Conservation (phyloP, 306 rosid species). For the Rubus parviflorus region DNA sequence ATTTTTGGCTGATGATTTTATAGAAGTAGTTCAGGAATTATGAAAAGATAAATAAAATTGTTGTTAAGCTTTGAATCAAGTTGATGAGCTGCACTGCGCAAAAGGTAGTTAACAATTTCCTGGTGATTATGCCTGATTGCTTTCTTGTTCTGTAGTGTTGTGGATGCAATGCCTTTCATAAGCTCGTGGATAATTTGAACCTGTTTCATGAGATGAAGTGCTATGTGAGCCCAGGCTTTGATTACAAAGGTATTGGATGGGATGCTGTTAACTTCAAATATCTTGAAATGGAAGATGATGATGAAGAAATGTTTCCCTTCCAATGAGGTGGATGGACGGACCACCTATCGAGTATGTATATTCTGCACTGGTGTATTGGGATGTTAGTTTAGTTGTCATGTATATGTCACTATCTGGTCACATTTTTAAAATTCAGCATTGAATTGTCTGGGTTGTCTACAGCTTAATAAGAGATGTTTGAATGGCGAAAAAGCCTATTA, state of each 20-base stretch:
- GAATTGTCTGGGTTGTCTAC: constrained; percentile 7
- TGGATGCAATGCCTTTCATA: constrained; percentile 88
- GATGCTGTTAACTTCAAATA: constrained; percentile 60
- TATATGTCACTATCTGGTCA: constrained; percentile 27
- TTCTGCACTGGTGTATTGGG: constrained; percentile 31
- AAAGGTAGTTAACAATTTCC: not conserved
- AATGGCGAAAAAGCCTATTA: not conserved
- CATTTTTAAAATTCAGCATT: constrained; percentile 16
- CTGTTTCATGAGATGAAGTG: constrained; percentile 90
- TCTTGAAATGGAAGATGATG: constrained; percentile 55
- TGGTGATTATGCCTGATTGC: not conserved
- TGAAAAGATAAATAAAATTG: not conserved
- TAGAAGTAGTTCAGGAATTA: not conserved
- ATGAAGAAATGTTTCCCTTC: constrained; percentile 53
- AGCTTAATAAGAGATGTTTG: constrained; percentile 12
- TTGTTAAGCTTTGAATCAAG: not conserved
- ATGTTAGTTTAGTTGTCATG: constrained; percentile 37
- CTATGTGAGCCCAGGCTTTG: constrained; percentile 75
- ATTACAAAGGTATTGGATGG: constrained; percentile 71
- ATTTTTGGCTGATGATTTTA: not conserved
- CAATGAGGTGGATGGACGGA: constrained; percentile 42
- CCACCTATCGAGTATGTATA: constrained; percentile 34
- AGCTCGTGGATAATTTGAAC: constrained; percentile 94
- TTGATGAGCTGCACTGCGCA: not conserved
- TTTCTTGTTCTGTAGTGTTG: constrained; percentile 60